Conservation (phyloP, 768 basidiomycete species). For the Boletus insuetus region DNA sequence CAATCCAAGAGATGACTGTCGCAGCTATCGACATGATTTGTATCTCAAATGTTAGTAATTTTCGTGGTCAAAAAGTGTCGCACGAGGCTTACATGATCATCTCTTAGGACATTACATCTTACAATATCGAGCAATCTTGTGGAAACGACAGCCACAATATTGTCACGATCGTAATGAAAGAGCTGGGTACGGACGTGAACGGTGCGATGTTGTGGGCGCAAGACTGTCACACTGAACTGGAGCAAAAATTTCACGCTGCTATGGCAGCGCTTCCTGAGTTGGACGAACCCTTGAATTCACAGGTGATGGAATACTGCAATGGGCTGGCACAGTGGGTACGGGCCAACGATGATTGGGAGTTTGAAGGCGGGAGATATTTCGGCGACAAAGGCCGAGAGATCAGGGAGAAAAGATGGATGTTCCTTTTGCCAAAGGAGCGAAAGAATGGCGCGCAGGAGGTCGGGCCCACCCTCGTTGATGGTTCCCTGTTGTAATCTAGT, state of each 20-base stretch:
- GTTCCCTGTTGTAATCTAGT: no score
- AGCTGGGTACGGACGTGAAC: neutral
- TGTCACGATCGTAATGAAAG: neutral
- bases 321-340: neutral
- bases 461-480: no score
- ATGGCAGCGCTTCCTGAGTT: neutral
- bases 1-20: no score
- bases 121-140: neutral
- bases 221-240: neutral
- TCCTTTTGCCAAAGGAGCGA: neutral
- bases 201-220: neutral
- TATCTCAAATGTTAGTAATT: no score
- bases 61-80: no score
- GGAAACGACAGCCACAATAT: neutral
- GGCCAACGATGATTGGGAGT: neutral
- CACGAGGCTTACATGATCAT: neutral
- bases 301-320: neutral
- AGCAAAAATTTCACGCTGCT: neutral
- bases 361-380: neutral
- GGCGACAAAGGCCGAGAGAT: no score
- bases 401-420: neutral
- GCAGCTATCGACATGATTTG: no score
- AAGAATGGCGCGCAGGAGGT: no score
- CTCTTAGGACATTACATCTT: no score
- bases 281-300: neutral